Base-by-base conservation (phyloP, 768 basidiomycete genomes). In the Suillus occidentalis region DNA sequence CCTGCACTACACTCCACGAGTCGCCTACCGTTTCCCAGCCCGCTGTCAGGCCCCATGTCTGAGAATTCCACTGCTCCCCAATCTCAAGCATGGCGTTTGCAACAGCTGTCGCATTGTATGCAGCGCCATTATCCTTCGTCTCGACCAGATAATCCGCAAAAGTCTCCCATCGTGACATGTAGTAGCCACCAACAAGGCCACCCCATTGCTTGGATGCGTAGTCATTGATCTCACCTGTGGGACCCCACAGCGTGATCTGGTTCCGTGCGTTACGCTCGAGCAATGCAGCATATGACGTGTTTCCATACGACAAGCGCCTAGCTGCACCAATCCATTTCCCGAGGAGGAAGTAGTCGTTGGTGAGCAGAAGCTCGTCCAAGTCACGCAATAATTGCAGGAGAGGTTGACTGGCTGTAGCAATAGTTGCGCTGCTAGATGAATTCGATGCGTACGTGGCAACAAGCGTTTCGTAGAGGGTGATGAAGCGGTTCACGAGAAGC, bases 121-220 rank as follows among this genome's bases (percentile, higher is more conserved):
- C n/a, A 34, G 63, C 64, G 39, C 73, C 75, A 22, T 64, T 69
- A 25, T 56, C 56, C 68, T 78, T 79, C 31, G 67, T 68, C 9
- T 60, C 67, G 45, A 42, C 73, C n/a, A 81, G 67, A 58, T 79
- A 79, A 18, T 40, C 62, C 16, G 77, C 70, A 57, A 81, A 81
- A 39, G 73, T 70, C 63, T 65, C 63, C 80, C 80, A 81, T 2
- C 80, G 73, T 45, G 60, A 42, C 0, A 45, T 63, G 67, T 81
- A 81, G 69, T 81, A 81, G 5, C 68, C 70, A 14, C 73, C 69
- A 40, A 81, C 75, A 57, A 81, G 74, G 4, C 80, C 79, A 0
- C 73, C 76, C 79, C 80, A 80, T 66, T 77, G 77, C 62, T 81
- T 81, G n/a, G 79, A 80, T 25, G 80, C 80, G 57, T 81, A 81